Evolutionary conservation across 805 yeast genomes (phyloP).

Genomic region (Pichia heedii): DNA sequence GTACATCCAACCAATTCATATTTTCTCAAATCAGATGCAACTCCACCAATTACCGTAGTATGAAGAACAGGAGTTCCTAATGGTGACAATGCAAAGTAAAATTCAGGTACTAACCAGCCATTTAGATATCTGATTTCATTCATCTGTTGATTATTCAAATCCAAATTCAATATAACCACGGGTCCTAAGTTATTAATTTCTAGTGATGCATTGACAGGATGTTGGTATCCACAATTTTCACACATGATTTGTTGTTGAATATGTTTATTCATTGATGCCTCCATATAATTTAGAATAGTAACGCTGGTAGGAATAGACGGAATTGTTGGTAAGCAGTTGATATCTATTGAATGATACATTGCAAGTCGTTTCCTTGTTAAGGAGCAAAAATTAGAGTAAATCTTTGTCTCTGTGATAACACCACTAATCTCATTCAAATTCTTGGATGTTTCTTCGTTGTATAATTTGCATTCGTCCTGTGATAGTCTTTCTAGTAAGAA

Average conservation of each 20-base stretch:
- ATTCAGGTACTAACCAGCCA: conserved; percentile 56
- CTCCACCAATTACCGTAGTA: conserved; percentile 18
- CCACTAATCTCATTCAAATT: conserved; percentile 30
- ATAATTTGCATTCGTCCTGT: conserved; percentile 37
- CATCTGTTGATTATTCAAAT: conserved; percentile 47
- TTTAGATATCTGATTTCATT: conserved; percentile 38
- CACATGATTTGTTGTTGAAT: conserved; percentile 45
- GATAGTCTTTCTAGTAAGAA: conserved; percentile 48
- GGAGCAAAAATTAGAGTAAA: conserved; percentile 33
- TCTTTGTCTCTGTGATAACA: conserved; percentile 33
- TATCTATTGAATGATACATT: conserved; percentile 34
- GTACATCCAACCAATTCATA: conserved; percentile 64
- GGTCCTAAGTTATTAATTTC: conserved; percentile 53
- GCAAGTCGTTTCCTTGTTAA: conserved; percentile 28
- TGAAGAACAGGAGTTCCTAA: conserved; percentile 21
- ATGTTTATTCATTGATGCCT: conserved; percentile 47
- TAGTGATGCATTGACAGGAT: conserved; percentile 44
- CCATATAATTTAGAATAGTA: conserved; percentile 50
- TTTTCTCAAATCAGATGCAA: conserved; percentile 22
- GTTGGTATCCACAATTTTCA: conserved; percentile 42
- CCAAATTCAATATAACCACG: conserved; percentile 52
- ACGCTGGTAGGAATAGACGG: conserved; percentile 19
- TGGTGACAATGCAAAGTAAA: conserved; percentile 31
- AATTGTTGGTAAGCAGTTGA: conserved; percentile 30
- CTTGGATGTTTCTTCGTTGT: conserved; percentile 11